These are phyloP conservation scores for Solanum virginianum DNA, from an alignment of 257 asterid species.

Conservation along the genomic window DNA sequence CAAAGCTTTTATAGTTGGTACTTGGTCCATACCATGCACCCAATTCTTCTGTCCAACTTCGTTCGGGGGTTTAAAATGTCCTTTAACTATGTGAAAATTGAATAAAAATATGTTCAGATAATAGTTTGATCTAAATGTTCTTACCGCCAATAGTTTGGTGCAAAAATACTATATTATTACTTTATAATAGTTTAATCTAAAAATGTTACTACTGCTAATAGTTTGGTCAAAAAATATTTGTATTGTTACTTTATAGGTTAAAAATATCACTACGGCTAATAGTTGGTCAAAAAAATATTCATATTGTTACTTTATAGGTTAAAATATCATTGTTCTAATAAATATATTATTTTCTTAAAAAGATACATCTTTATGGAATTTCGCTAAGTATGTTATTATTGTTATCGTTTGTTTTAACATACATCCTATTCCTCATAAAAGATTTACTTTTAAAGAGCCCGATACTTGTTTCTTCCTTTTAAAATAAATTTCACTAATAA, in stretches of 20 bases:
- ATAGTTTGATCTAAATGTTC: background rate
- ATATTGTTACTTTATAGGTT: background rate
- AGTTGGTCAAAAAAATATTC: background rate
- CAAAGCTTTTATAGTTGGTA: background rate
- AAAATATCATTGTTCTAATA: too few species aligned
- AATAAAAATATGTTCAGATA: too few species aligned
- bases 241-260: background rate
- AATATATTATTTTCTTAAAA: background rate
- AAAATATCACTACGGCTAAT: background rate
- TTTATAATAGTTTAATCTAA: background rate
- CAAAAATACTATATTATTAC: background rate
- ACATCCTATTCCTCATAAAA: background rate
- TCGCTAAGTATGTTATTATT: too few species aligned
- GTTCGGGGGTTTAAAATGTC: background rate
- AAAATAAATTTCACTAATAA: too few species aligned
- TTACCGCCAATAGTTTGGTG: background rate
- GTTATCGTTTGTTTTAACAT: too few species aligned
- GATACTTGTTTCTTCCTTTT: background rate
- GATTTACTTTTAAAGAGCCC: too few species aligned
- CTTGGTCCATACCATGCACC: background rate
- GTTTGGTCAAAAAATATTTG: background rate
- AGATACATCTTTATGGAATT: too few species aligned
- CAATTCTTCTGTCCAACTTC: too few species aligned
- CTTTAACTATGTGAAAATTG: background rate
- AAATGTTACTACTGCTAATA: background rate